Percentiles rank a stretch among this genome's conserved stretches.
Evolutionary conservation across 192 early-diverging fungal species (phyloP).

Genomic region (Endogone sp.): DNA sequence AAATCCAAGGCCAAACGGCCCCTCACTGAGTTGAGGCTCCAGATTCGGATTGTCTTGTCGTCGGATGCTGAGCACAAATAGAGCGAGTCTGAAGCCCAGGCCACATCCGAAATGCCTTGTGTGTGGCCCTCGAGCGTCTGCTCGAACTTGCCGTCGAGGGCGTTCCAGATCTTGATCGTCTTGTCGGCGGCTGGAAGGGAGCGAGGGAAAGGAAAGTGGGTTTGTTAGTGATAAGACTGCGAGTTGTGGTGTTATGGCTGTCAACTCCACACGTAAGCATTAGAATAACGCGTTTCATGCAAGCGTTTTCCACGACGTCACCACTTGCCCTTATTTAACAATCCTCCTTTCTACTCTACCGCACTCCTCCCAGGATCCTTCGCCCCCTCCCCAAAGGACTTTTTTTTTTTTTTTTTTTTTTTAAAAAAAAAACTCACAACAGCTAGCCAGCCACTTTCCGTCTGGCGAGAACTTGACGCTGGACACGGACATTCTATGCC

Average conservation of each 20-base stretch:
- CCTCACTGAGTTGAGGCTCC: conserved; percentile 75
- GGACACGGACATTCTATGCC: conserved; percentile 92
- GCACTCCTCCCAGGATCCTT: not conserved
- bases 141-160: conserved; percentile 77
- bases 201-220: not conserved
- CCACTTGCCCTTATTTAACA: too few species aligned
- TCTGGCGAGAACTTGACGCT: conserved; percentile 98
- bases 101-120: conserved; percentile 91
- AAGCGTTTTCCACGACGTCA: too few species aligned
- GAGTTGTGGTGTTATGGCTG: too few species aligned
- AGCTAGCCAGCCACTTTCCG: conserved; percentile 92
- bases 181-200: conserved; percentile 80
- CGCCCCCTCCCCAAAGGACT: not conserved
- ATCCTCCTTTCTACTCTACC: too few species aligned
- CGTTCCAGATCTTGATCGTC: conserved; percentile 93
- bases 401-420: too few species aligned
- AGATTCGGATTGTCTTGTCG: conserved; percentile 93
- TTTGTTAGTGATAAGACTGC: too few species aligned
- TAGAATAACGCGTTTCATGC: too few species aligned
- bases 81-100: conserved; percentile 92
- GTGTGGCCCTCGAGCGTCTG: conserved; percentile 86
- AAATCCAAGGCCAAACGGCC: not conserved
- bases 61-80: conserved; percentile 89
- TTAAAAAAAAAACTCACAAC: conserved; percentile 77
- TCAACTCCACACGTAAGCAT: too few species aligned